A percentile compares a stretch with the other conserved stretches of the same genome.
phyloP scores from a whole-genome alignment of 108 stramenopile genomes.

The Cyclotella distinguenda region DNA sequence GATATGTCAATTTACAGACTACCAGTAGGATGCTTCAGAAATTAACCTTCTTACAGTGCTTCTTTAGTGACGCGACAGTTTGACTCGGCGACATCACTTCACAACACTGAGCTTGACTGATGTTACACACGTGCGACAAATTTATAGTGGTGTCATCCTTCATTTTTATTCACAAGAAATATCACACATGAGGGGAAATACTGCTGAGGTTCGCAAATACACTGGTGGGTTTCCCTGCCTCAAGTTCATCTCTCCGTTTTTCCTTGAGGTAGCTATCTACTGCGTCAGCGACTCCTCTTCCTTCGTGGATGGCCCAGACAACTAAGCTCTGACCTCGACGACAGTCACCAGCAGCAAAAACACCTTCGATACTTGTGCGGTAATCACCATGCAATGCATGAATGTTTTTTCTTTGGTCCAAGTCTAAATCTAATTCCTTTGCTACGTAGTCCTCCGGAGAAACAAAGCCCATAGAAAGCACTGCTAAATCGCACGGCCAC shows the following conservation, averaged over 20 bases:
- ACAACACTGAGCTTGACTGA: no score
- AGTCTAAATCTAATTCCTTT: conserved; percentile 78
- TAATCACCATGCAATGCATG: conserved; percentile 96
- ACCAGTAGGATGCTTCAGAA: no score
- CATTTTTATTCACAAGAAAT: no score
- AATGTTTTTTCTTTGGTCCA: conserved; percentile 94
- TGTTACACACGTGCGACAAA: no score
- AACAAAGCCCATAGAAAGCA: conserved; percentile 97
- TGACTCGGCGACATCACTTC: no score
- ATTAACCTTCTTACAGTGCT: no score
- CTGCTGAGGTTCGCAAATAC: conserved; percentile 84
- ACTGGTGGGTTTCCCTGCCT: conserved; percentile 50
- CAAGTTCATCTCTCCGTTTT: conserved; percentile 63
- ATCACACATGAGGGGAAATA: conserved; percentile 58
- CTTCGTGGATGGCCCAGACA: conserved; percentile 99
- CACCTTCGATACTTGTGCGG: conserved; percentile 91
- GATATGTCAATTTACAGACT: no score
- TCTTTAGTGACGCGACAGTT: no score
- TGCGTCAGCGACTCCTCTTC: conserved; percentile 91
- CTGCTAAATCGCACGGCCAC: conserved; percentile 90
- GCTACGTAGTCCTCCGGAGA: conserved; percentile 88
- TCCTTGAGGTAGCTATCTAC: conserved; percentile 78
- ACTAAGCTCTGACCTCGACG: conserved; percentile 95
- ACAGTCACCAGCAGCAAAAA: conserved; percentile 98
- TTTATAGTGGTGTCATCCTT: no score